These are phyloP conservation scores for Talaromyces albobiverticillius DNA, from an alignment of 2,329 filamentous ascomycete species.

Conservation along the genomic window DNA sequence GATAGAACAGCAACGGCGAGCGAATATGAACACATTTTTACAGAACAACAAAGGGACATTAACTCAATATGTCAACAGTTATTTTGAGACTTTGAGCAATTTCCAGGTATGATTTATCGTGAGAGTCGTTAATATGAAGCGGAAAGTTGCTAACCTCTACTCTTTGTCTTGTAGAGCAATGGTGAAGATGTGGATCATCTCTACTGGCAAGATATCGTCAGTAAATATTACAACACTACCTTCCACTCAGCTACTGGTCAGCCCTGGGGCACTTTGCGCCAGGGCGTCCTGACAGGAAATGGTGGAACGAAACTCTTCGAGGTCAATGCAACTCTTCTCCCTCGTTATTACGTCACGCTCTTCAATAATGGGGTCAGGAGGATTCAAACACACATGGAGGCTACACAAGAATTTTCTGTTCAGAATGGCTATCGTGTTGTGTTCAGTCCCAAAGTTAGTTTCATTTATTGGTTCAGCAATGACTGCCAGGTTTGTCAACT, in stretches of 20 bases:
- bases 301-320: conserved; percentile 77
- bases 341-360: conserved; percentile 86
- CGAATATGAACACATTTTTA: conserved; percentile 22
- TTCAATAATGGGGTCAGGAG: conserved; percentile 82
- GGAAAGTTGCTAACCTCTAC: conserved; percentile 14
- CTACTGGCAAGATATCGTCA: conserved; percentile 78
- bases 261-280: conserved; percentile 59
- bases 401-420: conserved; percentile 55
- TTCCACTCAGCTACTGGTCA: conserved; percentile 58
- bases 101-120: conserved; percentile 53
- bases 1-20: conserved; percentile 29
- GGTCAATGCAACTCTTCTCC: conserved; percentile 74
- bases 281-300: conserved; percentile 58
- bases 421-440: conserved; percentile 68
- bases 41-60: conserved; percentile 36
- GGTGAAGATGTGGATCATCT: conserved; percentile 65
- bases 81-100: conserved; percentile 55
- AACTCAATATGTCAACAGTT: conserved; percentile 54
- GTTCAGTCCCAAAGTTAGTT: conserved; percentile 70
- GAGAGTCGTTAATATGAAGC: neutral
- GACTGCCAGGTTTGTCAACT: conserved; percentile 67
- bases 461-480: conserved; percentile 86
- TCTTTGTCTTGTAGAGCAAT: conserved; percentile 41
- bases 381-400: conserved; percentile 82
- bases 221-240: conserved; percentile 64